phyloP scores from a whole-genome alignment of 352 stramenopile species.

The Globisporangium solare region DNA sequence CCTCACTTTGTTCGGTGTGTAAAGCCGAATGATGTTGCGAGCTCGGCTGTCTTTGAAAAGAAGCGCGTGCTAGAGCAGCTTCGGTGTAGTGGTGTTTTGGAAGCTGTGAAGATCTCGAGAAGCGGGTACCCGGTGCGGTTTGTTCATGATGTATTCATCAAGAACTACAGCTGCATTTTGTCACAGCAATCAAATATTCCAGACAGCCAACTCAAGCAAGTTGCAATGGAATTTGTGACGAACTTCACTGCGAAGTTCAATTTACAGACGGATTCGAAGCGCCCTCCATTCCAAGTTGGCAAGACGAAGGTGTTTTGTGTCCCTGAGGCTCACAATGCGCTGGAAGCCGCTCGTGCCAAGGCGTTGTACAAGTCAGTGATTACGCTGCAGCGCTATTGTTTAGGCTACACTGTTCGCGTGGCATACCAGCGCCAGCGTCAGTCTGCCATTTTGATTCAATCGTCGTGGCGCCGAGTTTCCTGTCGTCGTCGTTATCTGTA shows the following conservation, averaged over 20 bases:
- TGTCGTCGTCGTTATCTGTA: constrained; percentile 44
- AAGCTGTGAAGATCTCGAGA: constrained; percentile 87
- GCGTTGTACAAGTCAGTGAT: constrained; percentile 71
- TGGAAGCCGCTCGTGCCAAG: constrained; percentile 55
- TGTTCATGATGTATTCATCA: constrained; percentile 89
- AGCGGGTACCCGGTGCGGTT: constrained; percentile 94
- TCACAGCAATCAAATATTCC: constrained; percentile 33
- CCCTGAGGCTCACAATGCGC: constrained; percentile 56
- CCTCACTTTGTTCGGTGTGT: constrained; percentile 91
- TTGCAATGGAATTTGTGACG: constrained; percentile 43
- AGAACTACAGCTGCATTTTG: constrained; percentile 74
- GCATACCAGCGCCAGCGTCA: constrained; percentile 46
- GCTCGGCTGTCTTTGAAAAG: constrained; percentile 53
- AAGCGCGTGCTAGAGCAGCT: constrained; percentile 79
- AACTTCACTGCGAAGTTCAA: constrained; percentile 33
- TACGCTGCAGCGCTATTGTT: constrained; percentile 68
- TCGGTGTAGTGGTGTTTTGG: constrained; percentile 81
- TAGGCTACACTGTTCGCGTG: constrained; percentile 47
- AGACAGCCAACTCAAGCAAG: constrained; percentile 39
- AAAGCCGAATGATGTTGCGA: constrained; percentile 81
- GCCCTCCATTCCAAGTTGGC: constrained; percentile 70
- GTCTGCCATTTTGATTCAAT: constrained; percentile 49
- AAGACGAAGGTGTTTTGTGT: constrained; percentile 83
- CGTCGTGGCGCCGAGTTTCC: constrained; percentile 39
- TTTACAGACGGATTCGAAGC: constrained; percentile 33